Evolutionary conservation across 176 grass and related monocot species (phyloP), one percentile per base, ranked within the genome.

Genomic region (Oryza officinalis): DNA sequence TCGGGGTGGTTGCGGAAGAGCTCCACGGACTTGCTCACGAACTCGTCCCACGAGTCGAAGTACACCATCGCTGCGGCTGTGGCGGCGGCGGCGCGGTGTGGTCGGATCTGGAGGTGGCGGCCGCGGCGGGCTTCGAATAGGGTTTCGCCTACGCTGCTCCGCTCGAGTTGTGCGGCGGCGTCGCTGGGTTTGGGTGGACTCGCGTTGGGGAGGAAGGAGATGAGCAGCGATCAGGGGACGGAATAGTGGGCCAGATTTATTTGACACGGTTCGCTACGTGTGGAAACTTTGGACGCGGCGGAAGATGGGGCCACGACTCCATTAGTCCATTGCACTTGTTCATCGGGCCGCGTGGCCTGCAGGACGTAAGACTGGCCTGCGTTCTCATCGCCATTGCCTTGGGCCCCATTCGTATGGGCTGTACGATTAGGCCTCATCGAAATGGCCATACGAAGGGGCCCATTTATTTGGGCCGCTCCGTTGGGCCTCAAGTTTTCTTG

Each of bases 11-110:
- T 73, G 87, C 96, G 96, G 86, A 94, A 99, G 49, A 99, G 89
- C 77, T 99, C 87, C 61, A 99, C 86, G 45, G 96, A 94, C 72
- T 91, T 49, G 77, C 96, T 88, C 27, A 94, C 87, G 78, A 99
- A 99, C 93, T 96, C 93, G 83, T 95, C 96, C 96, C 96, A 99
- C 8, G 93, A 96, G 2, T 87, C 96, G 80, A 94, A 82, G 83
- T 94, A 99, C 65, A 96, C 96, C 96, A 99, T 99, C 49, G 75
- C 75, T 74, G 80, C 79, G 26, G 44, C 74, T n/a, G n/a, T n/a
- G 40, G 66, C 18, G 49, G 74, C 10, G 54, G 31, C 40, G 65
- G 28, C 28, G 31, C 54, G 66, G 63, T 2, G 82, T 71, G 54
- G 78, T 66, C 67, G 83, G 83, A 89, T 85, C 82, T 77, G 71